A percentile compares a stretch with the other conserved stretches of the same genome.
Evolutionary conservation across 345 rosid species (phyloP).

Genomic region (Boechera divaricarpa): DNA sequence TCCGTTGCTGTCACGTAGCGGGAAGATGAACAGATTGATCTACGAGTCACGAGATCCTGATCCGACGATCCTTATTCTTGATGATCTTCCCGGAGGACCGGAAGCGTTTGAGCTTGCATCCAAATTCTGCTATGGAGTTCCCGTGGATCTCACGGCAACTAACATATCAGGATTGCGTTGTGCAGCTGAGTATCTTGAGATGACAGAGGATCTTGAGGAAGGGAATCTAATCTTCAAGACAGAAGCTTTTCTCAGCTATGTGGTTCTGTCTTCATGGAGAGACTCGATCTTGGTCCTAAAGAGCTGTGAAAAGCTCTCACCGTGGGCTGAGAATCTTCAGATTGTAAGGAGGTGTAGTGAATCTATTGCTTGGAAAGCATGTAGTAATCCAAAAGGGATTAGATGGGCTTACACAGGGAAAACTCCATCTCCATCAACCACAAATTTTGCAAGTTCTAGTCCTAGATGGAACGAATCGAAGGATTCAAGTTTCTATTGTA

Average conservation of each 20-base stretch:
- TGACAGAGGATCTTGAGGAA: conserved; percentile 99
- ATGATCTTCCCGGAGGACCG: conserved; percentile 89
- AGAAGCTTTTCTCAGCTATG: conserved; percentile 96
- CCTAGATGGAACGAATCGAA: conserved; percentile 79
- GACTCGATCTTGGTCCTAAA: conserved; percentile 89
- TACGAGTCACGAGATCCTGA: conserved; percentile 76
- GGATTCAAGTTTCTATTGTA: conserved; percentile 55
- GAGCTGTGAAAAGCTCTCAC: conserved; percentile 92
- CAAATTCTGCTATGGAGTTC: conserved; percentile 93
- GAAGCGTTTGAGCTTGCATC: conserved; percentile 92
- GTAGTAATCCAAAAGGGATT: conserved; percentile 95
- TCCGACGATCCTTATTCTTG: conserved; percentile 59
- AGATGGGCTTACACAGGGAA: conserved; percentile 92
- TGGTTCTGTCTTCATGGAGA: conserved; percentile 95
- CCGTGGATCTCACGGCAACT: conserved; percentile 89
- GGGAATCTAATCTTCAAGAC: conserved; percentile 97
- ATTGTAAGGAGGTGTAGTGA: conserved; percentile 94
- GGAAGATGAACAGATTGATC: conserved; percentile 83
- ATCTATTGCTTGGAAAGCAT: conserved; percentile 98
- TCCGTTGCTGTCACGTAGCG: conserved; percentile 93
- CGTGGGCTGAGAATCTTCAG: conserved; percentile 98
- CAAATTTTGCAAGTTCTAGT: conserved; percentile 52
- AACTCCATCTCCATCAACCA: conserved; percentile 51
- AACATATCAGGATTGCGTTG: conserved; percentile 91
- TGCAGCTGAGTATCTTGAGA: conserved; percentile 96